These are phyloP conservation scores for Calonectria pseudoturangicola DNA, from an alignment of 2,329 filamentous ascomycete species.

Conservation along the genomic window DNA sequence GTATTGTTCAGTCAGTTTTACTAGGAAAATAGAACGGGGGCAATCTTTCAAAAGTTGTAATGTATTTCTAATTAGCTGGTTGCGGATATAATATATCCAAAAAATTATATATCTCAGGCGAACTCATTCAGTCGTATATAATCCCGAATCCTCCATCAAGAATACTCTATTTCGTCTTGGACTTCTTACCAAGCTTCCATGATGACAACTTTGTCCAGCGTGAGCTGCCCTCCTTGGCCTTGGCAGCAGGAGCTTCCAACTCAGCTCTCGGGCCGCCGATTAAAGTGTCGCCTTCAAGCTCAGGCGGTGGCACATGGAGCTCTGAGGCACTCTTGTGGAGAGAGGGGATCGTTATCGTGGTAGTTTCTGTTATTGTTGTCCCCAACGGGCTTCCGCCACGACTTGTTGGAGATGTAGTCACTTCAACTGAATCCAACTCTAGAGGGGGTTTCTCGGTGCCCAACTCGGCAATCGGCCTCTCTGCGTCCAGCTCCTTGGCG, in stretches of 20 bases:
- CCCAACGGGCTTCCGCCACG: neutral
- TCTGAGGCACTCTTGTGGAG: constrained; percentile 36
- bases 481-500: neutral
- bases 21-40: no score
- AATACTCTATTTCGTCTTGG: constrained; percentile 42
- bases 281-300: constrained; percentile 44
- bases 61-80: neutral
- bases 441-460: neutral
- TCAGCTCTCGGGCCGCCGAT: constrained; percentile 32
- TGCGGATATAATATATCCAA: neutral
- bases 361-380: neutral
- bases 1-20: no score
- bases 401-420: neutral
- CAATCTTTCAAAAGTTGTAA: no score
- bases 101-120: neutral
- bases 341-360: neutral
- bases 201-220: constrained; percentile 49
- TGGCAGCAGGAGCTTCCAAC: constrained; percentile 35
- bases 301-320: constrained; percentile 44
- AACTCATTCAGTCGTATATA: neutral
- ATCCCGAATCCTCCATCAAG: neutral
- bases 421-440: constrained; percentile 6
- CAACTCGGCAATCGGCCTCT: constrained; percentile 3
- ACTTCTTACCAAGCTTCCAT: constrained; percentile 51
- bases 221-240: constrained; percentile 37